Percentiles rank a stretch among this genome's conserved stretches.
These are phyloP conservation scores for Trichoderma koningiopsis DNA, from an alignment of 2,329 filamentous ascomycete genomes.

Conservation along the genomic window DNA sequence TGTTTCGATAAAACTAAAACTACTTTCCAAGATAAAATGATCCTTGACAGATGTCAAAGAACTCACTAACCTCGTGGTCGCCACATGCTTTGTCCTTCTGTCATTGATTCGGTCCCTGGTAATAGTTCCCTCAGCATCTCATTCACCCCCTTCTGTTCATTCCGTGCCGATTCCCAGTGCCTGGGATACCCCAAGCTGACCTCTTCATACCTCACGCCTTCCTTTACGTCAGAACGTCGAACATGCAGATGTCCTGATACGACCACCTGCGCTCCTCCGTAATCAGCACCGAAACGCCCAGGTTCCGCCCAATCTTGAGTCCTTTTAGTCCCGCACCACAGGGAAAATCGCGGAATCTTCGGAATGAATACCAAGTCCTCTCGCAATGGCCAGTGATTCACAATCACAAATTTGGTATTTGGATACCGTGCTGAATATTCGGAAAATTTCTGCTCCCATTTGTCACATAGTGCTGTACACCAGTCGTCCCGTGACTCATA, in stretches of 20 bases:
- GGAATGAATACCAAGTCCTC: constrained; percentile 12
- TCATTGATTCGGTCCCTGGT: neutral
- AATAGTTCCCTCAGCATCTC: constrained; percentile 15
- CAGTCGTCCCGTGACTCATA: constrained; percentile 13
- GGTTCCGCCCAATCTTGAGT: constrained; percentile 1
- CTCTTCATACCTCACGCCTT: constrained; percentile 18
- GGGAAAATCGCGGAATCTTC: constrained; percentile 17
- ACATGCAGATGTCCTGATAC: constrained; percentile 18
- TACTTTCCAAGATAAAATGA: neutral
- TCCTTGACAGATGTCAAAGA: neutral
- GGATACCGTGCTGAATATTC: constrained; percentile 13
- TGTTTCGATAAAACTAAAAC: neutral
- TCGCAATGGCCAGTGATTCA: constrained; percentile 14
- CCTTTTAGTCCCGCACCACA: constrained; percentile 19
- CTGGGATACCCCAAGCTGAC: constrained; percentile 17
- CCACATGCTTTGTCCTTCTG: constrained; percentile 11
- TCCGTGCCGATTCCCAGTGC: constrained; percentile 15
- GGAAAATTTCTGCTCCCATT: constrained; percentile 15
- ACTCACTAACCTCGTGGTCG: neutral
- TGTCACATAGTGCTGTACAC: constrained; percentile 7
- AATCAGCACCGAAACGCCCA: constrained; percentile 6
- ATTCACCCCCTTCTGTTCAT: constrained; percentile 6
- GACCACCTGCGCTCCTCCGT: constrained; percentile 10
- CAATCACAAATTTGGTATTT: constrained; percentile 10
- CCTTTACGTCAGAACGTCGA: constrained; percentile 13